Percentiles rank a stretch among this genome's conserved stretches.
phyloP scores from a whole-genome alignment of 2,329 filamentous ascomycete genomes.

The Colletotrichum ledebouriae region DNA sequence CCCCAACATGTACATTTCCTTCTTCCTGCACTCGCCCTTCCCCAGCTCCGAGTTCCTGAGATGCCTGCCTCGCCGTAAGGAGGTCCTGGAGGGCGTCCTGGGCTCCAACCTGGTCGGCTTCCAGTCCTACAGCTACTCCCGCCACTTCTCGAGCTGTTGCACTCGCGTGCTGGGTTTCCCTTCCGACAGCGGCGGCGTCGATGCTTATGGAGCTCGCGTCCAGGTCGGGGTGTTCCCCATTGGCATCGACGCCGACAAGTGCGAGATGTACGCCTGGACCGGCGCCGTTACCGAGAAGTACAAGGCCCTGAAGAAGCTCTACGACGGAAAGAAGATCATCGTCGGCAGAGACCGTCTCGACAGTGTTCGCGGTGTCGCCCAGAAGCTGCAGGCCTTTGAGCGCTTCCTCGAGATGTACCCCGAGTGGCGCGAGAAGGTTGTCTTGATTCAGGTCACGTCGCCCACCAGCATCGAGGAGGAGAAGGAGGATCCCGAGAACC shows the following conservation, averaged over 20 bases:
- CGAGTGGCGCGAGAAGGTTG: slow-evolving; percentile 91
- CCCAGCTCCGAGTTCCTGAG: slow-evolving; percentile 96
- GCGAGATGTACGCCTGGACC: slow-evolving; percentile 81
- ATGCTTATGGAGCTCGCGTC: slow-evolving; percentile 89
- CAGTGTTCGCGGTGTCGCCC: slow-evolving; percentile 91
- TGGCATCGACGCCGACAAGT: slow-evolving; percentile 88
- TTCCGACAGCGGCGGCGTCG: slow-evolving; percentile 85
- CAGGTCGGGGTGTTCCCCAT: slow-evolving; percentile 95
- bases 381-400: slow-evolving; percentile 95
- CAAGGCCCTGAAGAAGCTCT: slow-evolving; percentile 79
- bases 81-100: slow-evolving; percentile 89
- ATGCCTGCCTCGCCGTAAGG: slow-evolving; percentile 88
- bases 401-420: slow-evolving; percentile 91
- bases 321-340: slow-evolving; percentile 93
- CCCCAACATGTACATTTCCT: slow-evolving; percentile 92
- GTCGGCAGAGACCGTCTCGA: slow-evolving; percentile 95
- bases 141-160: slow-evolving; percentile 95
- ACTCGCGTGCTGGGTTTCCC: slow-evolving; percentile 92
- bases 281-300: slow-evolving; percentile 79
- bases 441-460: slow-evolving; percentile 94
- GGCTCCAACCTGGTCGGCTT: slow-evolving; percentile 95
- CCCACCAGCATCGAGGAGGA: slow-evolving; percentile 85
- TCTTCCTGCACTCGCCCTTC: slow-evolving; percentile 95
- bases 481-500: slow-evolving; percentile 77
- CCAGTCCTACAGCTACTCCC: slow-evolving; percentile 94